A percentile compares a stretch with the other conserved stretches of the same genome.
Conservation (phyloP, 768 basidiomycete genomes). For the Udeniomyces megalosporus region DNA sequence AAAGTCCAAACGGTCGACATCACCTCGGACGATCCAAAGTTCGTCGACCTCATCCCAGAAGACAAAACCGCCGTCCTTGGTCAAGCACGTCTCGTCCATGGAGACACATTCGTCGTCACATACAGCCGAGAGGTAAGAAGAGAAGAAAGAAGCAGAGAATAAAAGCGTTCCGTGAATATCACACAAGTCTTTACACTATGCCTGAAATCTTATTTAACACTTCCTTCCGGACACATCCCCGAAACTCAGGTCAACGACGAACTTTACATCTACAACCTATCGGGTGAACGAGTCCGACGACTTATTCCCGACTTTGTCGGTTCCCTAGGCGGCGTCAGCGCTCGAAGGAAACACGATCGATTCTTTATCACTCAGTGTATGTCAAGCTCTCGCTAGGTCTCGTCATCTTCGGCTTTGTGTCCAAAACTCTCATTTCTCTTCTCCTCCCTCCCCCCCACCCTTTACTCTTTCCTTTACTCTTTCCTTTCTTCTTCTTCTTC, state of each 20-base stretch:
- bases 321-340: slow-evolving; percentile 38
- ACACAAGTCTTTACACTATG: too few species aligned
- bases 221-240: too few species aligned
- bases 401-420: too few species aligned
- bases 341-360: slow-evolving; percentile 39
- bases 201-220: too few species aligned
- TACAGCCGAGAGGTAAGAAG: slow-evolving; percentile 66
- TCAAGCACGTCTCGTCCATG: slow-evolving; percentile 36
- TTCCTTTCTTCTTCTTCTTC: not conserved
- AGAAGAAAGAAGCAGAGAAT: too few species aligned
- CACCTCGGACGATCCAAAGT: slow-evolving; percentile 32
- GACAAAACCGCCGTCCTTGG: slow-evolving; percentile 46
- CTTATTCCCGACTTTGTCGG: slow-evolving; percentile 55
- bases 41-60: slow-evolving; percentile 52
- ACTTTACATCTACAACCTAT: slow-evolving; percentile 47
- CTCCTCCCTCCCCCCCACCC: too few species aligned
- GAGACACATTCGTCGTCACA: slow-evolving; percentile 43
- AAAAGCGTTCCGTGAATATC: too few species aligned
- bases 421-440: too few species aligned
- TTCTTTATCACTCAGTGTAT: slow-evolving; percentile 38
- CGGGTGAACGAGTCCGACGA: slow-evolving; percentile 40
- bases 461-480: not conserved
- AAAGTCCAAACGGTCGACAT: slow-evolving; percentile 52
- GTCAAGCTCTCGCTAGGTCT: too few species aligned
- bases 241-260: slow-evolving; percentile 71